Evolutionary conservation across 371 early-diverging fungal genomes (phyloP), one percentile per base, ranked within the genome.

Genomic region (Syncephalastrum monosporum): DNA sequence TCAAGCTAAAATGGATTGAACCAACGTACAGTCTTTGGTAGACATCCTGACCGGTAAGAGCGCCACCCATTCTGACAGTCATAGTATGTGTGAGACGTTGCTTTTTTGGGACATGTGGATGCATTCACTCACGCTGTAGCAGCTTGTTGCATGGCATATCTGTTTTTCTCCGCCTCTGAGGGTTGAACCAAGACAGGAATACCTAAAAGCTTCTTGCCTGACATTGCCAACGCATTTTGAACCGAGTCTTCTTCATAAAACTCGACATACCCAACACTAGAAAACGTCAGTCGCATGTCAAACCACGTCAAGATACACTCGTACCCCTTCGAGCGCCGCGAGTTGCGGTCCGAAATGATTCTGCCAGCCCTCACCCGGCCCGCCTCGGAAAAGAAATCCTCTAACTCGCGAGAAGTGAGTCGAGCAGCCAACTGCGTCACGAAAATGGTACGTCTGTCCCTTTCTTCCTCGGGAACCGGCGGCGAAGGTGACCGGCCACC

Each of bases 111-210:
- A 33, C 38, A 33, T 12, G 38, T 33, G 38, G 38, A 33, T 10
- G 38, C 2, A 33, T 33, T 6, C 38, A 33, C 38, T 33, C 38
- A 33, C 38, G 38, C 38, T 6, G 7, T 5, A 10, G 38, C 38
- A 33, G 38, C 38, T 12, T 33, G 38, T 59, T 80, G 77, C 46
- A 80, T 63, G 13, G 89, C 85, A 38, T 87, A 61, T 48, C 92
- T 75, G 72, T 97, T 96, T 79, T 96, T 95, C 68, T 98, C 96
- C 6, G 96, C 87, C 62, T 96, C 97, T 4, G 96, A 90, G 52
- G 82, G 79, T 70, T 93, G 91, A 38, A 97, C 94, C 57, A 94
- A 87, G 47, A 96, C 92, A 2, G 97, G 97, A 64, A 95, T 91
- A 59, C 94, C 97, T 75, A 96, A 77, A 66, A 98, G 87, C 80